Percentiles rank a stretch among this genome's conserved stretches.
Conservation (phyloP, 768 basidiomycete genomes). For the Cystobasidium onofrii region DNA sequence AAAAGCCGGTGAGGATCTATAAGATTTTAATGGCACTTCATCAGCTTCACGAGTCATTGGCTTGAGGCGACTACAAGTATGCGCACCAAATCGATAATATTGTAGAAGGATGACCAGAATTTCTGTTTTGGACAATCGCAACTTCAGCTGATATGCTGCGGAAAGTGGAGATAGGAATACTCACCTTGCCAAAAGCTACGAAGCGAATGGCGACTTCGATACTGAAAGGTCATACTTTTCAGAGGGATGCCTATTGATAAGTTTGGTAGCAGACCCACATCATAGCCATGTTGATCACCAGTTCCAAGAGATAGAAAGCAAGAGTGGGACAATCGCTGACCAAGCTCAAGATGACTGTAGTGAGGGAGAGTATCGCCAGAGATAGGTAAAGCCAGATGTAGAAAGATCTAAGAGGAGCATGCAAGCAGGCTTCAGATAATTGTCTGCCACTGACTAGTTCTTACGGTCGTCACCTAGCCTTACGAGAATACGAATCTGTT, state of each 20-base stretch:
- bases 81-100: slow-evolving; percentile 39
- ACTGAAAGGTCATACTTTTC: slow-evolving; percentile 69
- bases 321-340: slow-evolving; percentile 74
- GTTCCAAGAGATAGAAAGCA: slow-evolving; percentile 80
- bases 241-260: no score
- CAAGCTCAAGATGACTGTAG: slow-evolving; percentile 74
- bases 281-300: slow-evolving; percentile 60
- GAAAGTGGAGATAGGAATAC: slow-evolving; percentile 41
- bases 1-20: slow-evolving; percentile 51
- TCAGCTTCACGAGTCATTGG: slow-evolving; percentile 30
- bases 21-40: slow-evolving; percentile 48
- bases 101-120: slow-evolving; percentile 54
- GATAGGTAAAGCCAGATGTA: slow-evolving; percentile 81
- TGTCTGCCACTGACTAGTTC: background rate
- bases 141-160: background rate
- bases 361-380: slow-evolving; percentile 78
- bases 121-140: slow-evolving; percentile 52
- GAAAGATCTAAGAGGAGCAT: slow-evolving; percentile 38
- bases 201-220: slow-evolving; percentile 84
- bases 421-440: background rate
- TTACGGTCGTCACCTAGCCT: slow-evolving; percentile 53
- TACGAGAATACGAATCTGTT: slow-evolving; percentile 80
- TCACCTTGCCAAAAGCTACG: slow-evolving; percentile 81
- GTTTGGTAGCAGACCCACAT: background rate
- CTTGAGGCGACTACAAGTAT: slow-evolving; percentile 26